A percentile compares a stretch with the other conserved stretches of the same genome.
Conservation (phyloP, 2,329 filamentous ascomycete genomes). For the Xylariomycetidae sp. region DNA sequence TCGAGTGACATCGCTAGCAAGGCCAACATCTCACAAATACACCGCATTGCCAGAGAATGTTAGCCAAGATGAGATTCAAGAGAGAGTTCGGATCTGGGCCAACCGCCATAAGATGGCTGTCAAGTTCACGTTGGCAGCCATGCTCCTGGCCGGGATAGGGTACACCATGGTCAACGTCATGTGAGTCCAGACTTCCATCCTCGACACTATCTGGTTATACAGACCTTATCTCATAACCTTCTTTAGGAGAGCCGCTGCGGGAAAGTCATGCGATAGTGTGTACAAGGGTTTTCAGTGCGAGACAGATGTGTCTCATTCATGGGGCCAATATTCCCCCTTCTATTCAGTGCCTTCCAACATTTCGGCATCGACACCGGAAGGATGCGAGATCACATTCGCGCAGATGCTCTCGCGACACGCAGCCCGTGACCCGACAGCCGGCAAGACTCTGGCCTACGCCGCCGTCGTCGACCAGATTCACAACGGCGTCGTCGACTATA, state of each 20-base stretch:
- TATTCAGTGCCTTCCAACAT: slow-evolving; percentile 70
- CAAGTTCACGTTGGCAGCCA: slow-evolving; percentile 12
- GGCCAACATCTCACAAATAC: slow-evolving; percentile 14
- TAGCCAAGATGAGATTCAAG: slow-evolving; percentile 9
- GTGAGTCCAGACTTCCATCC: slow-evolving; percentile 14
- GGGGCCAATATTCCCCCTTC: slow-evolving; percentile 87
- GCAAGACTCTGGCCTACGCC: slow-evolving; percentile 62
- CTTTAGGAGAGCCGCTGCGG: slow-evolving; percentile 13
- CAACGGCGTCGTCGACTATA: slow-evolving; percentile 48
- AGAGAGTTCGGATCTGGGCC: slow-evolving; percentile 12
- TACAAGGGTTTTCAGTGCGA: slow-evolving; percentile 59
- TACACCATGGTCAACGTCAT: slow-evolving; percentile 15
- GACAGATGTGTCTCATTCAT: slow-evolving; percentile 58
- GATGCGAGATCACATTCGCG: slow-evolving; percentile 74
- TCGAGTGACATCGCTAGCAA: slow-evolving; percentile 11
- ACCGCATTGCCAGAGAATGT: slow-evolving; percentile 17
- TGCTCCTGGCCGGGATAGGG: slow-evolving; percentile 17
- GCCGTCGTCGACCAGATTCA: slow-evolving; percentile 64
- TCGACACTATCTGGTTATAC: too few relatives aligned
- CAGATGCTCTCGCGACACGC: slow-evolving; percentile 82
- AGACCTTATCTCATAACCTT: too few relatives aligned
- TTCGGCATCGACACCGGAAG: slow-evolving; percentile 52
- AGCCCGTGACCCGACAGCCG: slow-evolving; percentile 70
- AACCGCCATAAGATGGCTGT: slow-evolving; percentile 13
- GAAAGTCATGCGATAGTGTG: slow-evolving; percentile 46